Base-by-base conservation (phyloP, 2,329 filamentous ascomycete genomes). In the Thermothelomyces thermophilus region DNA sequence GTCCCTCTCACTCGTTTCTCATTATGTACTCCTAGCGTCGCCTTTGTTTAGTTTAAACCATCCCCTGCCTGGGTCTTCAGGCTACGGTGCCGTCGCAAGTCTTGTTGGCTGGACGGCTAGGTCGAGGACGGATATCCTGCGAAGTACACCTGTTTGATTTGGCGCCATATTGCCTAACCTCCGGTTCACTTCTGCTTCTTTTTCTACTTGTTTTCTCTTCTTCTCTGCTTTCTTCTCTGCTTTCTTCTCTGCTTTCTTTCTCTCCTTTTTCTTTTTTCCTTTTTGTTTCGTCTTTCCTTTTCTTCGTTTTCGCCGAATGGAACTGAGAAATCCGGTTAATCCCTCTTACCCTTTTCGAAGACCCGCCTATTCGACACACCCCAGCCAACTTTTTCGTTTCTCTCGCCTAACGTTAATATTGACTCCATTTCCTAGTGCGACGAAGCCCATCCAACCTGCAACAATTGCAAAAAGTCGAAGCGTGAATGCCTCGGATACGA, bases 361-460 rank as follows among this genome's bases (percentile, higher is more conserved):
- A n/a, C n/a, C n/a, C n/a, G n/a, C 37, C 24, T 4, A 26, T 41
- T 26, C 37, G 24, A 26, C 37, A 41, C n/a, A 41, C n/a, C 14
- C 31, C 41, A n/a, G 24, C 19, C 20, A 17, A 3, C 41, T n/a
- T 13, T 8, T 17, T 26, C 36, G 41, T 19, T n/a, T n/a, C n/a
- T n/a, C n/a, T n/a, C n/a, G n/a, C 41, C 50, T 52, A 45, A 52
- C 50, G 20, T n/a, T n/a, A n/a, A n/a, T n/a, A n/a, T n/a, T 34
- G 20, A 20, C 11, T 6, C 22, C 19, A 10, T 19, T 19, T 11
- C 5, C 17, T 58, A 96, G 93, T 98, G 93, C 72, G 93, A 97
- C 79, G 93, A 98, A 75, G 83, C 82, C 54, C 90, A 95, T 68
- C 93, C 93, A 19, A 83, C 85, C 53, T 98, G 93, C 75, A 84